A percentile compares a stretch with the other conserved stretches of the same genome.
These are phyloP conservation scores for Melastoma malabathricum DNA, from an alignment of 345 rosid species.

Conservation along the genomic window DNA sequence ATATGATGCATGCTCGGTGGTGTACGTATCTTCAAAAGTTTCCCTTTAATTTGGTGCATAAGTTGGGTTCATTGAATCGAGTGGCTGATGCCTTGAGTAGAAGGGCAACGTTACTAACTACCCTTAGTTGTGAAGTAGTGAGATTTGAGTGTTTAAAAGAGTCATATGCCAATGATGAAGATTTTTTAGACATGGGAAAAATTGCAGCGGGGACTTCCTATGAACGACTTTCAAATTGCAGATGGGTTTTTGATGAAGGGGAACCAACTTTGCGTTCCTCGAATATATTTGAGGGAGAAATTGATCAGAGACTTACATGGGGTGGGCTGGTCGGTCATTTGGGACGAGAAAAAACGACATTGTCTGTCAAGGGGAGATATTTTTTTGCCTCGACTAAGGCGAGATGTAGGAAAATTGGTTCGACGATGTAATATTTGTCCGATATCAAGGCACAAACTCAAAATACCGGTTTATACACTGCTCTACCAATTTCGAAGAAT, in stretches of 20 bases:
- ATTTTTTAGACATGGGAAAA: no score
- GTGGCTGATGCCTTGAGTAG: no score
- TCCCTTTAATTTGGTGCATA: not conserved
- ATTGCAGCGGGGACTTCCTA: no score
- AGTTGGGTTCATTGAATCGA: not conserved
- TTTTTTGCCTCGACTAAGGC: not conserved
- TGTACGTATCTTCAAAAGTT: not conserved
- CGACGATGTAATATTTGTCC: not conserved
- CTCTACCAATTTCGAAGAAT: not conserved
- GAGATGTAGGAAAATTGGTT: not conserved
- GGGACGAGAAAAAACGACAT: not conserved
- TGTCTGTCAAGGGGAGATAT: not conserved
- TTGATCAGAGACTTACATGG: not conserved
- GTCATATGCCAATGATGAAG: no score
- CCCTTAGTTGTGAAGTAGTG: no score
- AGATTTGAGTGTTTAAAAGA: no score
- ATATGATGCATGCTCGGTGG: not conserved
- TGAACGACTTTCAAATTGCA: not conserved
- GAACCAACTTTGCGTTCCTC: not conserved
- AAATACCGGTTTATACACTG: not conserved
- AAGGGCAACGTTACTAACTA: no score
- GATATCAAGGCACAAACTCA: not conserved
- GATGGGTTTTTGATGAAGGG: not conserved
- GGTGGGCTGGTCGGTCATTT: not conserved
- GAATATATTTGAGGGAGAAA: not conserved